Percentiles rank a stretch among this genome's conserved stretches.
phyloP scores from a whole-genome alignment of 108 stramenopile genomes.

The Nannochloropsis oceanica region DNA sequence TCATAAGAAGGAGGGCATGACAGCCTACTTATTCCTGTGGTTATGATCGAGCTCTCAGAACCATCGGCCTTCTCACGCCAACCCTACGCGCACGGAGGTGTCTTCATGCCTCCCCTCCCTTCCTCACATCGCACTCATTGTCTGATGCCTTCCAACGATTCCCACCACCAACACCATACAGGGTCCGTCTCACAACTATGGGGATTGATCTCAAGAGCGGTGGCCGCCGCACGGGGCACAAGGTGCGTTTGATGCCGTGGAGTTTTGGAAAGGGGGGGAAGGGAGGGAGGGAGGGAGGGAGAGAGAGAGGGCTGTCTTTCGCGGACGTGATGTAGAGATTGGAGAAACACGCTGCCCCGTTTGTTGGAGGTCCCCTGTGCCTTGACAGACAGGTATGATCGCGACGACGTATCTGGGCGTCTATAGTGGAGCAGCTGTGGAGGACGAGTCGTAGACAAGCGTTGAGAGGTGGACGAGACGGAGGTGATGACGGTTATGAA shows the following conservation, averaged over 20 bases:
- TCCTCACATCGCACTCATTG: background rate
- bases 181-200: constrained; percentile 23
- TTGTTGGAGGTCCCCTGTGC: background rate
- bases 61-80: background rate
- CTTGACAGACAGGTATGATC: too few relatives aligned
- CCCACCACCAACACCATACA: too few relatives aligned
- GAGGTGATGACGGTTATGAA: too few relatives aligned
- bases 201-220: constrained; percentile 98
- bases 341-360: too few relatives aligned
- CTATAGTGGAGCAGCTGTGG: too few relatives aligned
- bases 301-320: too few relatives aligned
- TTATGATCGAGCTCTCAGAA: background rate
- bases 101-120: background rate
- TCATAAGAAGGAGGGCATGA: background rate
- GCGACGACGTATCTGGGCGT: too few relatives aligned
- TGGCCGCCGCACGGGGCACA: constrained; percentile 96
- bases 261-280: too few relatives aligned
- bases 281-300: too few relatives aligned
- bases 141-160: background rate
- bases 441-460: too few relatives aligned
- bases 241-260: constrained; percentile 42
- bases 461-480: too few relatives aligned
- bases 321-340: background rate
- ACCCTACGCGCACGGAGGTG: background rate
- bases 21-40: background rate